Evolutionary conservation across 805 yeast species (phyloP), one percentile per base, ranked within the genome.

Genomic region (Grigorovia humatica): DNA sequence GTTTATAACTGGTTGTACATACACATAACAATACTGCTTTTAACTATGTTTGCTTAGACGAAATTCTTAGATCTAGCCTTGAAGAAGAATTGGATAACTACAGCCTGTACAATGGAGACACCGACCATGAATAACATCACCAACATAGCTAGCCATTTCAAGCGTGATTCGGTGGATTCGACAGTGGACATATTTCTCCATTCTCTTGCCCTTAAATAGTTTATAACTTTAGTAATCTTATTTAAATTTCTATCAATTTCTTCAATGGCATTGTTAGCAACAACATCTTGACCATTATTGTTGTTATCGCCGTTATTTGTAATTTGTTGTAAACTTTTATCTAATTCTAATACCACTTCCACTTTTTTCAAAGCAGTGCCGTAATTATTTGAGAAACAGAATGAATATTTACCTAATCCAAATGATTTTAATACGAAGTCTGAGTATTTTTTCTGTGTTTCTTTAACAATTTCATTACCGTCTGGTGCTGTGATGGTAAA

Each of bases 141-240:
- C 53, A 80, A 69, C 50, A 86, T 70, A 46, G 90, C 81, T 63
- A 86, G 79, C 78, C 83, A 87, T 64, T 85, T 83, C 54, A 88
- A 77, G 65, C 95, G 81, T 18, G 82, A 72, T 62, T 83, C 87
- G 35, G 96, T 88, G 48, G 88, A 80, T 67, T 76, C 75, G 56
- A 88, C 96, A 44, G 96, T 88, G 48, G 91, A 85, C 79, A 89
- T 93, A 72, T 93, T 93, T 75, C 99, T 83, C 80, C 88, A 85
- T 74, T 90, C 96, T 74, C 99, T 85, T 17, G 97, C 89, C 75
- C 89, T 88, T 73, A 91, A 82, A 70, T 93, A 88, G 63, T 85
- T 88, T 70, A 91, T 73, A 70, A 80, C 71, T 64, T 76, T 78
- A 57, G 72, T 75, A 56, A 80, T 76, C 55, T 77, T 81, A 58